Evolutionary conservation across 2,329 filamentous ascomycete genomes (phyloP).

Genomic region (Fusarium cyanostomum): DNA sequence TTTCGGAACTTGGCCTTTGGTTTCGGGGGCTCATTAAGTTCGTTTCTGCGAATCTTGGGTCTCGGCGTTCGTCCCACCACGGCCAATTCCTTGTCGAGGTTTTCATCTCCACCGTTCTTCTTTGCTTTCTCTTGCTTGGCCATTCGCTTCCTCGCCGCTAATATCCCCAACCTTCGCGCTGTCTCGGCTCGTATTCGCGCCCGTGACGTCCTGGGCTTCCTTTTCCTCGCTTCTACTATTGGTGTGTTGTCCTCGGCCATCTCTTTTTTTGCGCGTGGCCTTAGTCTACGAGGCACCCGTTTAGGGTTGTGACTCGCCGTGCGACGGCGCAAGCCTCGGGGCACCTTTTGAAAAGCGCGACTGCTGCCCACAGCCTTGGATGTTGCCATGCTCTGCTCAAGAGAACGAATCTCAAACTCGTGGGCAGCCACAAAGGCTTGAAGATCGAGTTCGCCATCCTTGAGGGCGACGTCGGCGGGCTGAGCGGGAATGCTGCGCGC

Average conservation of each 20-base stretch:
- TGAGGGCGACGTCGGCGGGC: constrained; percentile 60
- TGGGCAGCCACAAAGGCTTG: constrained; percentile 85
- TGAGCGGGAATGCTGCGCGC: constrained; percentile 62
- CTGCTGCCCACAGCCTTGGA: constrained; percentile 70
- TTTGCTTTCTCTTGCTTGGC: constrained; percentile 49
- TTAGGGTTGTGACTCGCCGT: constrained; percentile 97
- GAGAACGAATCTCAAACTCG: constrained; percentile 86
- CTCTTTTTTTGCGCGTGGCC: constrained; percentile 73
- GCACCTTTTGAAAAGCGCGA: constrained; percentile 91
- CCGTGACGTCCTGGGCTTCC: constrained; percentile 68
- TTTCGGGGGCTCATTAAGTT: constrained; percentile 67
- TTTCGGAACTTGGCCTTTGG: constrained; percentile 78
- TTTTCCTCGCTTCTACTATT: constrained; percentile 71
- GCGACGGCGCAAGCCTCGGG: constrained; percentile 81
- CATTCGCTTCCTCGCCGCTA: constrained; percentile 66
- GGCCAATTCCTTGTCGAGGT: constrained; percentile 14
- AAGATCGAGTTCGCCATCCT: constrained; percentile 84
- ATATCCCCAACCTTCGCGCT: constrained; percentile 73
- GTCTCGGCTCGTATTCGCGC: constrained; percentile 76
- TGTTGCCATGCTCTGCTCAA: constrained; percentile 82
- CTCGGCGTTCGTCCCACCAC: constrained; percentile 50
- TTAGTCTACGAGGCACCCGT: constrained; percentile 81
- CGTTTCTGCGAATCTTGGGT: constrained; percentile 76
- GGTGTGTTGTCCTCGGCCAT: constrained; percentile 94
- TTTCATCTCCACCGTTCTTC: constrained; percentile 30